Base-by-base conservation (phyloP, 257 asterid species). In the Nicotiana otophora region DNA sequence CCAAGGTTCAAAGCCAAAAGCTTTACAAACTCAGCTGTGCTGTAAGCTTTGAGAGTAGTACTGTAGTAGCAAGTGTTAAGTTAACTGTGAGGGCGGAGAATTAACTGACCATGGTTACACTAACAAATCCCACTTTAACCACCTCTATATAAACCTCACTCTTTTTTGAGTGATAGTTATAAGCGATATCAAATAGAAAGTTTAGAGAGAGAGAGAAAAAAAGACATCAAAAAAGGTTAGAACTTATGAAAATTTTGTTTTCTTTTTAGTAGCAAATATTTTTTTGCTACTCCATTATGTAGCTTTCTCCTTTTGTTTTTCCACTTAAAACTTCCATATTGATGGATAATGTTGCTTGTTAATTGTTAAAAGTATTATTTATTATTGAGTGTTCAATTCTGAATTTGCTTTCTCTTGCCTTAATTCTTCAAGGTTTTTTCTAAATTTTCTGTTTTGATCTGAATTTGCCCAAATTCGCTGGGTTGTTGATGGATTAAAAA, bases 21-120 rank as follows among this genome's bases (percentile, higher is more conserved):
- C 19, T 15, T 14, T 60, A 20, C 19, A 62, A 10, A 62, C 19
- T 62, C 5, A n/a, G 11, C 3, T 10, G 19, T 31, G 34, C 3
- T 31, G 34, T 31, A 23, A 23, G 26, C 26, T 23, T 23, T 23
- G 26, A 23, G 26, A 23, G 26, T 23, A 31, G 34, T 31, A 3
- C 5, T 31, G 34, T 31, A 2, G 68, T 5, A 67, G 34, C 5
- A 3, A 31, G 63, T 15, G 3, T 34, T 15, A 7, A 31, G 42
- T 10, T 70, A 14, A 65, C 84, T 75, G 81, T 77, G 85, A 31
- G 16, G 51, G 20, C 4, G 81, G 12, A 3, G 36, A 33, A 7
- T 62, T 63, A 19, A 23, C 36, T 33, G 86, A 89, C 83, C 89
- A 65, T 62, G 83, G 90, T 91, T 36, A 80, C 77, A 63, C 64